phyloP scores from a whole-genome alignment of 768 basidiomycete genomes.

The Boletus speciosus region DNA sequence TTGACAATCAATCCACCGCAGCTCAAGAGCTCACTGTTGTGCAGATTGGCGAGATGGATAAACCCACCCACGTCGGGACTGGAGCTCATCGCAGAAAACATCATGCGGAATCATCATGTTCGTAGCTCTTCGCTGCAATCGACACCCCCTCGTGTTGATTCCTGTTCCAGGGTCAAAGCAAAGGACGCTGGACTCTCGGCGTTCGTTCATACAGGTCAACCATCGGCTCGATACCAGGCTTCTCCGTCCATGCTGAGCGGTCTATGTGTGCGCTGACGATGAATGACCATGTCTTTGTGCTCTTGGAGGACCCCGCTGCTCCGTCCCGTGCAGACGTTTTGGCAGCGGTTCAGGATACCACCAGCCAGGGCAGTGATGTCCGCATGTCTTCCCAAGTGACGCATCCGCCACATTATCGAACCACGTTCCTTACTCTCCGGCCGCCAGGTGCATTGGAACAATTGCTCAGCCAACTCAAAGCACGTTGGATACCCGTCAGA shows the following conservation, averaged over 20 bases:
- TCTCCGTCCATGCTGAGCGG: constrained; percentile 54
- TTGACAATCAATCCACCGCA: not conserved
- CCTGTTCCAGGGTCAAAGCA: constrained; percentile 48
- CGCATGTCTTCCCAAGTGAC: constrained; percentile 15
- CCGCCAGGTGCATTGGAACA: constrained; percentile 77
- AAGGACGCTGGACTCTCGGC: constrained; percentile 66
- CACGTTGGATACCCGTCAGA: constrained; percentile 71
- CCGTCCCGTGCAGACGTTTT: constrained; percentile 62
- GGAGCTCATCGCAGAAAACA: constrained; percentile 65
- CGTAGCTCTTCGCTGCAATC: constrained; percentile 21
- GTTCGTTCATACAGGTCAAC: constrained; percentile 74
- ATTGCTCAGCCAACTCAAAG: constrained; percentile 66
- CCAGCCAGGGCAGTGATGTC: constrained; percentile 20
- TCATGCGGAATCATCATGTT: constrained; percentile 66
- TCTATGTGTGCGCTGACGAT: constrained; percentile 75
- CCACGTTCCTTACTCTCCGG: constrained; percentile 70
- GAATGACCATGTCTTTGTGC: constrained; percentile 77
- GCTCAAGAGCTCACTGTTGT: not conserved
- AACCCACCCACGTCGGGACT: constrained; percentile 76
- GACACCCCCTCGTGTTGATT: constrained; percentile 16
- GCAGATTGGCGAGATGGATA: constrained; percentile 74
- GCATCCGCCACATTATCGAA: constrained; percentile 59
- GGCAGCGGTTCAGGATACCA: constrained; percentile 36
- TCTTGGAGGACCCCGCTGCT: constrained; percentile 71
- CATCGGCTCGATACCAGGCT: constrained; percentile 52